Conservation (phyloP, 2,329 filamentous ascomycete genomes). For the Lojkania enalia region DNA sequence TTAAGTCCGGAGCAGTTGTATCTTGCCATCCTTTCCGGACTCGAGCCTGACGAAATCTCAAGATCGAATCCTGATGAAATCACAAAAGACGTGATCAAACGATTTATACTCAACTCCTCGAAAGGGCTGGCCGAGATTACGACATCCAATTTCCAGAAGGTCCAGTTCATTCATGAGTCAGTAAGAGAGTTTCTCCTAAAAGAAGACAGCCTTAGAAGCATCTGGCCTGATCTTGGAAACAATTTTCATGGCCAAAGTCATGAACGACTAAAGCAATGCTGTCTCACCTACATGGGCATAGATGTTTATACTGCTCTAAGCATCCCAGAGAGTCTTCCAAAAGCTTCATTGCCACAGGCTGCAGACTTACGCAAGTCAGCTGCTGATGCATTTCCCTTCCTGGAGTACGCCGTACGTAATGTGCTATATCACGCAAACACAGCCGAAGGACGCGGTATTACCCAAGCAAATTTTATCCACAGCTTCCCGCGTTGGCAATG, state of each 20-base stretch:
- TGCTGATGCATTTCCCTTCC: conserved; percentile 46
- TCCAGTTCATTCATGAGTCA: conserved; percentile 34
- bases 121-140: conserved; percentile 20
- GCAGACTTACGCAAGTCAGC: conserved; percentile 10
- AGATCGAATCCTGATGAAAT: conserved; percentile 15
- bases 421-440: conserved; percentile 49
- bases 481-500: conserved; percentile 35
- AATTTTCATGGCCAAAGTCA: conserved; percentile 44
- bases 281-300: conserved; percentile 44
- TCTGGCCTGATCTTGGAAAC: conserved; percentile 36
- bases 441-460: conserved; percentile 32
- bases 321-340: conserved; percentile 9
- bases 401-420: conserved; percentile 51
- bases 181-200: conserved; percentile 45
- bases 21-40: conserved; percentile 11
- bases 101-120: conserved; percentile 18
- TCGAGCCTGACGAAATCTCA: conserved; percentile 7
- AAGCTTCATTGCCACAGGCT: conserved; percentile 11
- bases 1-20: conserved; percentile 18
- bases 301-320: conserved; percentile 16
- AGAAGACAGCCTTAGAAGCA: conserved; percentile 29
- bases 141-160: conserved; percentile 15
- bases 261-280: conserved; percentile 51
- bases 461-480: conserved; percentile 19
- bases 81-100: conserved; percentile 11